Base-by-base conservation (phyloP, 768 basidiomycete species). In the Tulasnella sp. region DNA sequence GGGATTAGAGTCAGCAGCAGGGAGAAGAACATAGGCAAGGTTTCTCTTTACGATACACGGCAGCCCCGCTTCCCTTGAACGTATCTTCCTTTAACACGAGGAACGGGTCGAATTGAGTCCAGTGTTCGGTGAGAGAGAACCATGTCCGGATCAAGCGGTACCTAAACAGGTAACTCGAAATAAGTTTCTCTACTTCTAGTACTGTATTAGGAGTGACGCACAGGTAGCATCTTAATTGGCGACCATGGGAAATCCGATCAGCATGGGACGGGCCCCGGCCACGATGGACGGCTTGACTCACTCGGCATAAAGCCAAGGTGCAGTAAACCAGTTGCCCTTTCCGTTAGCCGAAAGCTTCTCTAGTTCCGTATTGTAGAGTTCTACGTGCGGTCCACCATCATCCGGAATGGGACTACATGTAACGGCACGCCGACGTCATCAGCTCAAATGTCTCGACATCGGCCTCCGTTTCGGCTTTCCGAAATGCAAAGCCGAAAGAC, bases 281-380 rank as follows among this genome's bases (percentile, higher is more conserved):
- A 25, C 31, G 12, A 64, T 31, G 3, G n/a, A 2, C 58, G 45
- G 76, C 77, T 81, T 71, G 73, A 83, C 91, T 79, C 85, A 97
- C 91, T 98, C 97, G 76, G 95, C 94, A 82, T 87, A 98, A n/a
- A 99, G 86, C 97, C 97, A 99, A 1, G 96, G 94, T 6, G 93
- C 89, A 9, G 89, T 92, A 81, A 94, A 95, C 97, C 97, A 99
- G 0, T 91, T 92, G 77, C 90, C 86, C 79, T 86, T 85, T 3
- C 83, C 82, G 0, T 85, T 81, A 36, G 84, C 82, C 0, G 84
- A 83, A 1, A 93, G 85, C 0, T 83, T 82, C 6, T 82, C 82
- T 15, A 99, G 85, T 78, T 94, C 91, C 0, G 83, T 79, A 79
- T 99, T 98, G 84, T 95, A 99, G n/a, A 86, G 83, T 0, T 88